Evolutionary conservation across 169 alveolate species (phyloP), one percentile per base, ranked within the genome.

Genomic region (Eimeria praecox): DNA sequence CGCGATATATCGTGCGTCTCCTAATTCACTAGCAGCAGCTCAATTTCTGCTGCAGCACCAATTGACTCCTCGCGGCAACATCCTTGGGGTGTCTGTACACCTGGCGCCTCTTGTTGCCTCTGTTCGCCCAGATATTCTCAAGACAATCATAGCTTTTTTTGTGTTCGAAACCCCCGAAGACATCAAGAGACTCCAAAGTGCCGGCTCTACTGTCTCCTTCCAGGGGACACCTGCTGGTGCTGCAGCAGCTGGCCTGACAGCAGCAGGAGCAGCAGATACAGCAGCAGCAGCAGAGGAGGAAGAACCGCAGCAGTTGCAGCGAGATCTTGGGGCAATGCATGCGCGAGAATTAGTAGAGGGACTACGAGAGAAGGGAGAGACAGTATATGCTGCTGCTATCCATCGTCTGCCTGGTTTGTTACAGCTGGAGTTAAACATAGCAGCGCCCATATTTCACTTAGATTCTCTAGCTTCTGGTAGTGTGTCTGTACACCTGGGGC

Each of bases 401-500:
- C 95, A 92, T 44, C 82, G 95, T 27, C 73, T 92, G 64, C 95
- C 95, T 40, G 92, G 92, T 20, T 71, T 77, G 86, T 59, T 96
- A 75, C 80, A 92, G 78, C 97, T 97, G 18, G 98, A 97, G 38
- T 38, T 97, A 0, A 82, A 85, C 71, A 97, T 94, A 35, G 96
- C 96, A 30, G 97, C 98, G 3, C 98, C 98, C 0, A 88, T 98
- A 14, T 96, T 98, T 77, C 97, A 96, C 73, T 92, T 97, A 44
- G 91, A 83, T 20, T 83, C 91, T 30, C 97, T 96, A 49, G 95
- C 97, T 16, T 97, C 97, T 5, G 95, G 95, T 86, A 75, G 85
- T 30, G 98, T 98, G 40, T 97, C 97, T 46, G 82, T 97, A 27
- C 98, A 97, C 92, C 96, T 97, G 73, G 99, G 99, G 82, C 97